Conservation (phyloP, 768 basidiomycete species). For the Kwoniella pini region DNA sequence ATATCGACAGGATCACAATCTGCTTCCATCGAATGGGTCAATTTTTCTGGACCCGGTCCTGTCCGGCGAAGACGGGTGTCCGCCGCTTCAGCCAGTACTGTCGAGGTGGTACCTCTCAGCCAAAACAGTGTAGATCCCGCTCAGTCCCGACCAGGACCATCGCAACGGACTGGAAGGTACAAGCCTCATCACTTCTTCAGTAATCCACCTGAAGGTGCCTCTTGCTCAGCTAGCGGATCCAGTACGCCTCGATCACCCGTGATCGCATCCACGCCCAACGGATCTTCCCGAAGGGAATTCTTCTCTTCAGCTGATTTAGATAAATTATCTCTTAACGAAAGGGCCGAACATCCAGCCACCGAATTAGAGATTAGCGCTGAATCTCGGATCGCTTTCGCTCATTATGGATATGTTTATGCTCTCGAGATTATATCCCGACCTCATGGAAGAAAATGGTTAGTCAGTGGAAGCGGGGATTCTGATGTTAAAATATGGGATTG, state of each 20-base stretch:
- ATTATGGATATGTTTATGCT: slow-evolving; percentile 92
- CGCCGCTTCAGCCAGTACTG: slow-evolving; percentile 19
- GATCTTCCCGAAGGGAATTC: slow-evolving; percentile 8
- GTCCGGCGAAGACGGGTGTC: slow-evolving; percentile 30
- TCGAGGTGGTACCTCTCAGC: slow-evolving; percentile 30
- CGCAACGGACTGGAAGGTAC: slow-evolving; percentile 44
- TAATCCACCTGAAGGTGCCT: slow-evolving; percentile 74
- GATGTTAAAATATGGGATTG: slow-evolving; percentile 64
- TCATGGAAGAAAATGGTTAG: slow-evolving; percentile 59
- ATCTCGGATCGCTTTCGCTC: slow-evolving; percentile 83
- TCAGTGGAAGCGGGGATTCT: slow-evolving; percentile 89
- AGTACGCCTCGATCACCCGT: slow-evolving; percentile 32
- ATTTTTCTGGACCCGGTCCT: slow-evolving; percentile 57
- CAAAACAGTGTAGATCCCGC: slow-evolving; percentile 9
- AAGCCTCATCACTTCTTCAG: slow-evolving; percentile 84
- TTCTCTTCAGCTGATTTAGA: slow-evolving; percentile 18
- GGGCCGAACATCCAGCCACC: slow-evolving; percentile 18
- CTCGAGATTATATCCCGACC: slow-evolving; percentile 61
- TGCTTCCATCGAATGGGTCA: slow-evolving; percentile 87
- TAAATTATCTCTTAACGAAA: slow-evolving; percentile 10
- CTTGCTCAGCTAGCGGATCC: slow-evolving; percentile 55
- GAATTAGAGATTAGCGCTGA: slow-evolving; percentile 61
- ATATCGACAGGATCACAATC: slow-evolving; percentile 67
- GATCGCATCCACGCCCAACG: neutral
- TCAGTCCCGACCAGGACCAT: slow-evolving; percentile 5